phyloP scores from a whole-genome alignment of 352 stramenopile genomes.

The Thalassiosira livingstoniorum region DNA sequence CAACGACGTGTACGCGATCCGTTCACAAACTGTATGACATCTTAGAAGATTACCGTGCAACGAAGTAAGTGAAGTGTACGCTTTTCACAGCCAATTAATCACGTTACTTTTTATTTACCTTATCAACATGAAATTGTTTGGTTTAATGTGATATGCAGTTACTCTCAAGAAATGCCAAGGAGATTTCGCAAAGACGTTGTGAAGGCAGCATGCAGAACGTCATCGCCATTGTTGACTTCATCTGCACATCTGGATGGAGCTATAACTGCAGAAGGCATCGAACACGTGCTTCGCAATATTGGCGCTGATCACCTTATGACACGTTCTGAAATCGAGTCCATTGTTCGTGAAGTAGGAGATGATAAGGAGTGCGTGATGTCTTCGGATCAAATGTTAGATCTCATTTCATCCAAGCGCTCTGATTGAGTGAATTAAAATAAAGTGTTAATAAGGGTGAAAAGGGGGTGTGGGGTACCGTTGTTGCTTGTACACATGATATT shows the following conservation, averaged over 20 bases:
- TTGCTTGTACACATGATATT: no score
- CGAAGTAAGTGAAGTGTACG: conserved; percentile 22
- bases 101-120: not conserved
- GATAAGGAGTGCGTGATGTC: conserved; percentile 30
- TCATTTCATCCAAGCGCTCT: no score
- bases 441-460: no score
- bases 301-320: conserved; percentile 52
- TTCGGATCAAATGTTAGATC: conserved; percentile 42
- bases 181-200: conserved; percentile 73
- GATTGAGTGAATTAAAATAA: no score
- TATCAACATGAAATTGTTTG: not conserved
- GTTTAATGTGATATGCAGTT: conserved; percentile 37
- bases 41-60: conserved; percentile 32
- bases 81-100: no score
- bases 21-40: conserved; percentile 33
- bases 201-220: conserved; percentile 39
- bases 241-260: conserved; percentile 1
- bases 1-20: conserved; percentile 20
- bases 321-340: conserved; percentile 57
- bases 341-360: conserved; percentile 59
- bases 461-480: no score
- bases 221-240: not conserved
- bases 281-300: conserved; percentile 70
- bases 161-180: conserved; percentile 59
- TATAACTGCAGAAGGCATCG: conserved; percentile 54